Conservation (phyloP, 1,284 basidiomycete genomes). For the Cutaneotrichosporon spelunceum region DNA sequence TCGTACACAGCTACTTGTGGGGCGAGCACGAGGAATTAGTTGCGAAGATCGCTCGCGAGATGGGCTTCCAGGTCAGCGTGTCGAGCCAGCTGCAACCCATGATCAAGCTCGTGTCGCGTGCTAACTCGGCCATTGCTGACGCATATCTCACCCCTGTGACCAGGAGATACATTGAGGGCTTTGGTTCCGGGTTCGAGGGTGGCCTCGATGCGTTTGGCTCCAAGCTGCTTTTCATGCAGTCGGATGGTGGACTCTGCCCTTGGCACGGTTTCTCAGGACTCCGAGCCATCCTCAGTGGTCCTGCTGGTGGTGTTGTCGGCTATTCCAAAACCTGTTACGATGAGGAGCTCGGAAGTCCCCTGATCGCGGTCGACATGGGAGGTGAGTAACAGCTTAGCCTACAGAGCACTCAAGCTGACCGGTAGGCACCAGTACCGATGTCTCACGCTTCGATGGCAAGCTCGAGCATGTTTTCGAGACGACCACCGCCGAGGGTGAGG, state of each 20-base stretch:
- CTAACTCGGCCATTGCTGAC: constrained; percentile 55
- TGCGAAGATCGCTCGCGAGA: constrained; percentile 34
- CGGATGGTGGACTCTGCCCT: constrained; percentile 51
- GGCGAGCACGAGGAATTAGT: constrained; percentile 39
- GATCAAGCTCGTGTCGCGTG: constrained; percentile 54
- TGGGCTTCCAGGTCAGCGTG: constrained; percentile 42
- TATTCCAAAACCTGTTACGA: constrained; percentile 49
- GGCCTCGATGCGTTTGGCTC: constrained; percentile 42
- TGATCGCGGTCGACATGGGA: constrained; percentile 58
- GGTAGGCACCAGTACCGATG: constrained; percentile 64
- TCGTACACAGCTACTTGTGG: constrained; percentile 43
- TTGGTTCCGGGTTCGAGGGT: constrained; percentile 50
- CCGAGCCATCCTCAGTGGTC: constrained; percentile 49
- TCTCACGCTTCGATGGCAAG: constrained; percentile 44
- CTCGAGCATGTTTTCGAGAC: constrained; percentile 55
- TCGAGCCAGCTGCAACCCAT: constrained; percentile 40
- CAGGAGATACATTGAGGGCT: constrained; percentile 52
- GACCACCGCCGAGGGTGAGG: constrained; percentile 67
- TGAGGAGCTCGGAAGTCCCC: constrained; percentile 30
- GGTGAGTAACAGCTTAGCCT: constrained; percentile 37
- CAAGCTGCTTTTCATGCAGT: constrained; percentile 53
- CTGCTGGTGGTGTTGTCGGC: constrained; percentile 57
- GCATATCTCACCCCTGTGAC: constrained; percentile 57
- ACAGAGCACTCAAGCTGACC: not conserved
- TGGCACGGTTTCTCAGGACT: constrained; percentile 41